Percentiles rank a stretch among this genome's conserved stretches.
These are phyloP conservation scores for Cercospora sesami DNA, from an alignment of 2,329 filamentous ascomycete species.

Conservation along the genomic window DNA sequence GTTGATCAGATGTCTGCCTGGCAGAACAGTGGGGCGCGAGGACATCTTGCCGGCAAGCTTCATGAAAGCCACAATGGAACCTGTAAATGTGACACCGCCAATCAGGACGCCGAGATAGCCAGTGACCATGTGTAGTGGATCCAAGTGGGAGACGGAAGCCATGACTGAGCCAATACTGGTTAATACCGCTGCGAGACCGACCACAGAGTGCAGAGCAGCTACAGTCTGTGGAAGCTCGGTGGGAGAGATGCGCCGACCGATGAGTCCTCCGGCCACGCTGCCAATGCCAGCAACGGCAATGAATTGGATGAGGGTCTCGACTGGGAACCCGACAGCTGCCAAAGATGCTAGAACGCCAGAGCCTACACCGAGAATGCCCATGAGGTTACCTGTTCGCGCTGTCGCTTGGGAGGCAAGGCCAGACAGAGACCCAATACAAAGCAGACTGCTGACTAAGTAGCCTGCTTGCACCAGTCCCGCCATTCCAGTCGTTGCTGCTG, in stretches of 20 bases:
- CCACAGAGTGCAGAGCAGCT: constrained; percentile 83
- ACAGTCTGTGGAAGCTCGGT: constrained; percentile 88
- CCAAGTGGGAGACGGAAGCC: constrained; percentile 63
- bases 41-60: constrained; percentile 83
- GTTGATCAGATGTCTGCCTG: constrained; percentile 75
- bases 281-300: constrained; percentile 72
- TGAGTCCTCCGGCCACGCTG: constrained; percentile 67
- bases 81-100: constrained; percentile 81
- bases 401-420: constrained; percentile 79
- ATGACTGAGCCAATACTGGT: constrained; percentile 87
- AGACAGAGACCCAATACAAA: constrained; percentile 83
- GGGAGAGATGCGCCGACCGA: constrained; percentile 82
- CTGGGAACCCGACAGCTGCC: constrained; percentile 74
- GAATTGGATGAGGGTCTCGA: constrained; percentile 78
- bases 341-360: constrained; percentile 82
- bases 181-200: constrained; percentile 82
- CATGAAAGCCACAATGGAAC: constrained; percentile 83
- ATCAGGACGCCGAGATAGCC: constrained; percentile 86
- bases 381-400: constrained; percentile 78
- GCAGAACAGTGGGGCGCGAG: constrained; percentile 70
- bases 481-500: constrained; percentile 76
- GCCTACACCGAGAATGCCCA: constrained; percentile 82
- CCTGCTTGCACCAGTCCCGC: constrained; percentile 83
- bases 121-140: constrained; percentile 79
- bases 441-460: constrained; percentile 78